Evolutionary conservation across 2,329 filamentous ascomycete species (phyloP), one percentile per base, ranked within the genome.

Genomic region (Harringtonia aguacate): DNA sequence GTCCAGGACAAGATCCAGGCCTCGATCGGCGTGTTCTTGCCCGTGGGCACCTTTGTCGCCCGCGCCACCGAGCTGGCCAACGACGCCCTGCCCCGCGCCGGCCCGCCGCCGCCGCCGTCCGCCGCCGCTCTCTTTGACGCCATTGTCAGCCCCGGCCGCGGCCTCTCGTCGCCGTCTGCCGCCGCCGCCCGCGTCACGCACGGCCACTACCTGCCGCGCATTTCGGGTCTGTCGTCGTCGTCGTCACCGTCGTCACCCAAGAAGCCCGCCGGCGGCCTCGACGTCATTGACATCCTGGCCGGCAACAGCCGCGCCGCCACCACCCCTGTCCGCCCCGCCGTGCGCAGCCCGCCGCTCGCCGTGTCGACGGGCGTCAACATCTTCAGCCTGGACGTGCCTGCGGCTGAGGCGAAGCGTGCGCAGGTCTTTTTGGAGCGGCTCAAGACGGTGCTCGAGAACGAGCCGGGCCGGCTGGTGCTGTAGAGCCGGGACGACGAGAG

Each of bases 61-160:
- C 83, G 88, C 43, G 92, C 92, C 34, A 77, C 85, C 34, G 82
- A 92, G 56, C 66, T 94, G 22, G 92, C 92, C 48, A 97, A 97
- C 64, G 83, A 92, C 50, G 79, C 84, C 37, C 75, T 97, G 8
- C 90, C 90, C 3, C 68, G 74, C 24, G 75, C 79, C 6, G 72
- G 52, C 8, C 46, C 78, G 47, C 68, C 69, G 48, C 72, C 75
- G 37, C 73, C 79, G 57, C 82, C 83, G 14, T 81, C 84, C 1
- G 69, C 83, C 30, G 77, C 88, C 57, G 87, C 94, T 60, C 77
- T 98, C 13, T 97, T 97, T 66, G 81, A 95, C 59, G 80, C 90
- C 55, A 72, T 97, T 14, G 74, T 98, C 8, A 89, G 10, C 67
- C 88, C 18, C 66, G 27, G 22, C 9, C 8, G 8, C 24, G 59